Conservation (phyloP, 768 basidiomycete genomes). For the Hydnomerulius pinastri region DNA sequence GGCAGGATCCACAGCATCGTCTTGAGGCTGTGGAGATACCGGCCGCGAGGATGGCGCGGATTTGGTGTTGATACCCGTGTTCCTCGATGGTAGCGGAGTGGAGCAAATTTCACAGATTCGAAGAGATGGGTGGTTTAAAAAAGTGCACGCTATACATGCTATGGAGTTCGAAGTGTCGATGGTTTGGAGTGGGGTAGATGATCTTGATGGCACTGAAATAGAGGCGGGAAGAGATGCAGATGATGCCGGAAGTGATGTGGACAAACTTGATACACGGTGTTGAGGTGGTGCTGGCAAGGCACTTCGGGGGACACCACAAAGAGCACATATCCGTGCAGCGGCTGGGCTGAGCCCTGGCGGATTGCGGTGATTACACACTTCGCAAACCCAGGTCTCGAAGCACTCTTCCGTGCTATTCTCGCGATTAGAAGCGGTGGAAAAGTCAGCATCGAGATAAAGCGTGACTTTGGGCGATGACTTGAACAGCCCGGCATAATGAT, state of each 20-base stretch:
- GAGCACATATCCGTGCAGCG: slow-evolving; percentile 66
- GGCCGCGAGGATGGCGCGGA: slow-evolving; percentile 72
- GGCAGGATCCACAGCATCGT: slow-evolving; percentile 27
- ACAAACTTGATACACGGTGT: slow-evolving; percentile 35
- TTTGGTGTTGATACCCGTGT: slow-evolving; percentile 38
- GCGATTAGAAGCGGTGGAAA: slow-evolving; percentile 23
- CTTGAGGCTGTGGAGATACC: slow-evolving; percentile 44
- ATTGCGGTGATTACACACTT: slow-evolving; percentile 86
- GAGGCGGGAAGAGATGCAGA: slow-evolving; percentile 34
- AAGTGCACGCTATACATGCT: slow-evolving; percentile 88
- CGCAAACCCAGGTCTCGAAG: slow-evolving; percentile 76
- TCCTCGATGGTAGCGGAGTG: slow-evolving; percentile 55
- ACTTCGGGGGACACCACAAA: slow-evolving; percentile 79
- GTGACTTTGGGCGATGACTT: slow-evolving; percentile 90
- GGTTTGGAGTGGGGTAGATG: slow-evolving; percentile 21
- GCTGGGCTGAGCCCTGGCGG: slow-evolving; percentile 72
- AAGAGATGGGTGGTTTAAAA: slow-evolving; percentile 81
- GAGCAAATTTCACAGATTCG: slow-evolving; percentile 83
- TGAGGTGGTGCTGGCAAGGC: slow-evolving; percentile 31
- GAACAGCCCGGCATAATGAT: slow-evolving; percentile 89
- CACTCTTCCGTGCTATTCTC: slow-evolving; percentile 34
- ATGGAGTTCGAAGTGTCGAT: slow-evolving; percentile 37
- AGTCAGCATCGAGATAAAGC: slow-evolving; percentile 53
- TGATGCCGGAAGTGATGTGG: slow-evolving; percentile 41
- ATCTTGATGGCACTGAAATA: slow-evolving; percentile 18